Conservation (phyloP, 1,284 basidiomycete species). For the Sporisorium iseilematis-ciliati region DNA sequence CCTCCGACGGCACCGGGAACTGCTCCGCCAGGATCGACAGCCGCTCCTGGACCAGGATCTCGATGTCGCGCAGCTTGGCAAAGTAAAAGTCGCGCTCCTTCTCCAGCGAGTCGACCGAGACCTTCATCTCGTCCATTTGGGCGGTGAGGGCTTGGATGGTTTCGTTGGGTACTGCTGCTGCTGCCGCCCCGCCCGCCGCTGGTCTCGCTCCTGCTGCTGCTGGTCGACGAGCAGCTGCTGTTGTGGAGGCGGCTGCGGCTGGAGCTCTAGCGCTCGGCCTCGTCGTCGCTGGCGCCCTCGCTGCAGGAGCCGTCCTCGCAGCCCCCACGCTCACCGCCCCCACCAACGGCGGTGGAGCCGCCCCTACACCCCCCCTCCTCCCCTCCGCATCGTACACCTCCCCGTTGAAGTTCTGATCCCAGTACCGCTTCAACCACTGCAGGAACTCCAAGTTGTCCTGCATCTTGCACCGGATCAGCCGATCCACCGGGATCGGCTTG, state of each 20-base stretch:
- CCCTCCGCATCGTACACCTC: conserved; percentile 88
- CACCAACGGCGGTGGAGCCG: conserved; percentile 64
- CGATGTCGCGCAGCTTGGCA: conserved; percentile 87
- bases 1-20: conserved; percentile 19
- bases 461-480: conserved; percentile 98
- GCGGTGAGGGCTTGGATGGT: conserved; percentile 77
- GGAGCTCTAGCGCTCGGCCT: conserved; percentile 5
- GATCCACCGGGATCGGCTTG: conserved; percentile 96
- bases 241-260: conserved; percentile 14
- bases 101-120: conserved; percentile 82
- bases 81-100: conserved; percentile 99
- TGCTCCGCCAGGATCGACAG: conserved; percentile 61
- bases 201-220: conserved; percentile 75
- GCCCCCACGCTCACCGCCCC: conserved; percentile 54
- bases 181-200: conserved; percentile 22
- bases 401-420: conserved; percentile 91
- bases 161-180: conserved; percentile 64
- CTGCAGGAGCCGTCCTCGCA: conserved; percentile 23
- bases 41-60: conserved; percentile 80
- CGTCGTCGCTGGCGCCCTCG: conserved; percentile 4
- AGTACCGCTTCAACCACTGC: conserved; percentile 96
- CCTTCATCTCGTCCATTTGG: conserved; percentile 85
- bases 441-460: conserved; percentile 99
- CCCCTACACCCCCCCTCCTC: conserved; percentile 77
- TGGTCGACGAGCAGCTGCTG: conserved; percentile 13